Evolutionary conservation across 768 basidiomycete species (phyloP), one percentile per base, ranked within the genome.

Genomic region (Mycena polygramma): DNA sequence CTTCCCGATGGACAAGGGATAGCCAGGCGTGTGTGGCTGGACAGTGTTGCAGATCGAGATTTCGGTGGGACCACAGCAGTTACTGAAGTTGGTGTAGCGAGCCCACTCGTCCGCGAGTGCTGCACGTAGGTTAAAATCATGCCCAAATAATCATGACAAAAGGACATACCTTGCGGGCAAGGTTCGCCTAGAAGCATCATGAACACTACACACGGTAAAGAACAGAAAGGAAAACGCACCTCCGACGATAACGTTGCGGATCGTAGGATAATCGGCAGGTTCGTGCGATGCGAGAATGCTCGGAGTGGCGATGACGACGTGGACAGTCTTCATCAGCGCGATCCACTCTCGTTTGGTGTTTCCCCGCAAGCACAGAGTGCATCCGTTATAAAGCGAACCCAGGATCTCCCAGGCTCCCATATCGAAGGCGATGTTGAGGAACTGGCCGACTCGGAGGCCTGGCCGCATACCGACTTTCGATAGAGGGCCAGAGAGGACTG

Each of bases 371-470:
- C 83, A 84, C 10, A 86, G 80, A 1, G 84, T 85, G 68, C 81
- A 81, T 2, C 84, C 85, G 69, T 85, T 85, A 68, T 77, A 79
- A 30, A 86, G 77, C 17, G 84, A 79, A 11, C 83, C 83, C 22
- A 85, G 80, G 17, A 83, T 83, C 73, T 86, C 84, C 85, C 85
- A 86, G 13, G 83, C 83, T 45, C 82, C 81, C 83, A 86, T 85
- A 69, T 86, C 85, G 70, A 85, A 86, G 7, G 82, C 83, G 43
- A 85, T 78, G 67, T 85, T 85, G 43, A 86, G 76, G 20, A 85
- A 77, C 72, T 86, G 85, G 7, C 81, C 79, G 26, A 86, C 85
- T 15, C 82, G 78, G 14, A 80, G 72, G 5, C 84, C 83, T 0
- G 83, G 83, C 22, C 69, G 64, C 83, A 86, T 85, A 58, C 80